A percentile compares a stretch with the other conserved stretches of the same genome.
Evolutionary conservation across 805 yeast genomes (phyloP).

Genomic region (Starmerella lactis-condensi): DNA sequence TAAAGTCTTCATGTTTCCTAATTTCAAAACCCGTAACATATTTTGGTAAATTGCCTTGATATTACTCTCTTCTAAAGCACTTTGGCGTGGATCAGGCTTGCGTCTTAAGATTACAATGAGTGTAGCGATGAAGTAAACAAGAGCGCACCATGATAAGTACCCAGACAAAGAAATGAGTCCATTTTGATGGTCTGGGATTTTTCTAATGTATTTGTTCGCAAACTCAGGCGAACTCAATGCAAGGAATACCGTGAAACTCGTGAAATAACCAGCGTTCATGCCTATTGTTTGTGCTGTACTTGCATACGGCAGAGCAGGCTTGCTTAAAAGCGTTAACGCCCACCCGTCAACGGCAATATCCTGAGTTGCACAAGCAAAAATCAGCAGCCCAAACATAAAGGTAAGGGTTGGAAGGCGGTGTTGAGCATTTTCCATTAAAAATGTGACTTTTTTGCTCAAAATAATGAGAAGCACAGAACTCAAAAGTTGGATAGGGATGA

Average conservation of each 20-base stretch:
- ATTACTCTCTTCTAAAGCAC: constrained; percentile 20
- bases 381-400: constrained; percentile 50
- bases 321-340: constrained; percentile 78
- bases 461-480: constrained; percentile 49
- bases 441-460: constrained; percentile 43
- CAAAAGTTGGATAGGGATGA: constrained; percentile 75
- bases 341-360: constrained; percentile 99
- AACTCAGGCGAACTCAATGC: constrained; percentile 85
- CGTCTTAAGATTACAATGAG: constrained; percentile 32
- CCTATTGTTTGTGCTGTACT: constrained; percentile 97
- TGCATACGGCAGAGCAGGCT: constrained; percentile 67
- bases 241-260: constrained; percentile 76
- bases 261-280: constrained; percentile 77
- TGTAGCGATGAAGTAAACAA: constrained; percentile 51
- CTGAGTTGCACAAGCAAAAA: constrained; percentile 86
- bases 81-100: constrained; percentile 41
- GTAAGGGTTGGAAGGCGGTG: constrained; percentile 41
- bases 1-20: constrained; percentile 52
- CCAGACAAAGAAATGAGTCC: constrained; percentile 59
- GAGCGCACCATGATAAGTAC: constrained; percentile 64
- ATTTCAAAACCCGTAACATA: constrained; percentile 27
- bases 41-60: constrained; percentile 18
- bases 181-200: constrained; percentile 31
- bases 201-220: constrained; percentile 66
- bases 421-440: constrained; percentile 31